Base-by-base conservation (phyloP, 345 rosid genomes). In the Toxicodendron radicans region DNA sequence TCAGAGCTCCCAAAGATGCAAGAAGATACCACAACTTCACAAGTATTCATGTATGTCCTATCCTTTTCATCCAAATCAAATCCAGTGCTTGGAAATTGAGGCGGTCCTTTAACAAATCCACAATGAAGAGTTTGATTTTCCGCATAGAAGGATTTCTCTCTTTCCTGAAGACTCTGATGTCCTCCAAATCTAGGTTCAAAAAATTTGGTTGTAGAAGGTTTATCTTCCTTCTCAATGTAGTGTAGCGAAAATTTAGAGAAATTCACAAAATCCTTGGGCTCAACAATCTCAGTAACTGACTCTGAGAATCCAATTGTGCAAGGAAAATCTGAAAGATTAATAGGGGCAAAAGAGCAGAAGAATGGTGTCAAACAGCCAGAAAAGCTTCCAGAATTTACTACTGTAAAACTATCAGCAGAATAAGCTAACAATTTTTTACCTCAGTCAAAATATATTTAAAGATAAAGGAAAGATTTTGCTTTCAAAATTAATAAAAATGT, bases 1-100 rank as follows among this genome's bases (percentile, higher is more conserved):
- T 95, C 99, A 78, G 91, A 92, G 87, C 90, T 92, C 59, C 97
- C 97, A 16, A 95, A 92, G 59, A 95, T 95, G 87, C 99, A 95
- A 77, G 99, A 92, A 77, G 99, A 91, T 35, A 94, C 99, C 2
- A 82, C 89, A 72, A 94, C 78, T 64, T 45, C 61, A 82, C 97
- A 94, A 71, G 83, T 83, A 75, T 82, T 88, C 97, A 94, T 89
- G 72, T 85, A 94, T 4, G 82, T 84, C 76, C 76, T 87, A 76
- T 94, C 95, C 70, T 58, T 85, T 72, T 85, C 93, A 32, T 80
- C 87, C 76, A 94, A 74, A 76, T 92, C 91, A 20, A 92, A 94
- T 52, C 89, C 91, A 64, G 83, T 68, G 80, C 85, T 83, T 17
- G 86, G 79, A 64, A 53, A 70, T 66, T 86, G 85, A 63, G 85